Evolutionary conservation across 257 asterid species (phyloP).

Genomic region (Solanum clarkiae): DNA sequence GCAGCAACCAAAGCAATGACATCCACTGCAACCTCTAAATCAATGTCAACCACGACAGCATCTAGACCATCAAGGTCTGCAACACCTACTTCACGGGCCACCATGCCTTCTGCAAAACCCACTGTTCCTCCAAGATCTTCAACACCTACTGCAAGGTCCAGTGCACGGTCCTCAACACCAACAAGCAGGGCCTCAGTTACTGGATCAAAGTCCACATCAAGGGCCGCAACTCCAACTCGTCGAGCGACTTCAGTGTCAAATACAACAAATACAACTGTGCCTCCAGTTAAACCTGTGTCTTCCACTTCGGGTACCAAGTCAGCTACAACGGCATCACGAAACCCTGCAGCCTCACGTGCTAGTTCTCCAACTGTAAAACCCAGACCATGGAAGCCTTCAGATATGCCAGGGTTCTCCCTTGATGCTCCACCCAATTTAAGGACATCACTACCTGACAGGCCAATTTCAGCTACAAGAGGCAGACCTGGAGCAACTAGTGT

Average conservation of each 20-base stretch:
- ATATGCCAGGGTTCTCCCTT: conserved; percentile 93
- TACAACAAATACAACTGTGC: conserved; percentile 23
- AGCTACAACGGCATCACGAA: conserved; percentile 26
- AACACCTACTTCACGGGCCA: conserved; percentile 74
- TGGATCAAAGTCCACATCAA: conserved; percentile 55
- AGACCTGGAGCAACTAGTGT: conserved; percentile 85
- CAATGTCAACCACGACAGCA: conserved; percentile 7
- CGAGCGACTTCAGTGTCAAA: conserved; percentile 32
- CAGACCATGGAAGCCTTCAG: conserved; percentile 89
- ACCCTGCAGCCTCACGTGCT: conserved; percentile 45
- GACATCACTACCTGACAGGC: conserved; percentile 80
- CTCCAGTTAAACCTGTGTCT: conserved; percentile 32
- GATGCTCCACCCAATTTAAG: conserved; percentile 89
- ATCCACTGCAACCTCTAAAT: conserved; percentile 12
- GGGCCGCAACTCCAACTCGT: conserved; percentile 85
- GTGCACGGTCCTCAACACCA: conserved; percentile 73
- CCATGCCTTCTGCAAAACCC: conserved; percentile 42
- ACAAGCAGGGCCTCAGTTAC: conserved; percentile 48
- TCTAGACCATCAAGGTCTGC: conserved; percentile 70
- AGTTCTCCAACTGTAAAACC: conserved; percentile 82
- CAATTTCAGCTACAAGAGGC: conserved; percentile 88
- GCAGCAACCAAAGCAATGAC: conserved; percentile 31
- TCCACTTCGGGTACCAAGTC: conserved; percentile 36
- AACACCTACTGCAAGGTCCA: conserved; percentile 75
- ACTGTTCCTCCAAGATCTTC: conserved; percentile 72